Conservation (phyloP, 495 filamentous ascomycete genomes). For the Aspergillus panamensis region DNA sequence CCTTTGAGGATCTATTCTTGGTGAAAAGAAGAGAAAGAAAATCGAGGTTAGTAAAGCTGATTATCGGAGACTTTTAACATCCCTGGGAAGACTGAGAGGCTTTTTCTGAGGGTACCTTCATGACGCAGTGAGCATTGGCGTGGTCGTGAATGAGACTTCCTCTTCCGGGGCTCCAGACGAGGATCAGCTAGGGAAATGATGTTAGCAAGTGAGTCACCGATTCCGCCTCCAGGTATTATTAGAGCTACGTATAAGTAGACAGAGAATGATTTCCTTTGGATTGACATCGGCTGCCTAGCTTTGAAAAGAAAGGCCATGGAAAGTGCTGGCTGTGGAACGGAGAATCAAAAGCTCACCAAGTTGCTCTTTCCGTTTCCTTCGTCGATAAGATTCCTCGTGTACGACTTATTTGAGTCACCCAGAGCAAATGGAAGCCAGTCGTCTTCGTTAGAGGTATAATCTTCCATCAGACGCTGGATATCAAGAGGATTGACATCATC, state of each 20-base stretch:
- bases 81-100: background rate
- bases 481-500: constrained; percentile 70
- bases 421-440: constrained; percentile 76
- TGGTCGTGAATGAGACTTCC: constrained; percentile 84
- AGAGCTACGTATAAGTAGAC: too few relatives aligned
- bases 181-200: constrained; percentile 55
- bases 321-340: constrained; percentile 3
- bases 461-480: constrained; percentile 64
- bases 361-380: constrained; percentile 90
- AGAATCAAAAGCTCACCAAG: constrained; percentile 49
- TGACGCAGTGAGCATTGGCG: constrained; percentile 74
- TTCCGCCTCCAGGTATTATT: background rate
- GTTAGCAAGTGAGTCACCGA: constrained; percentile 5
- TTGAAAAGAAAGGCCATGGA: background rate
- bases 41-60: background rate
- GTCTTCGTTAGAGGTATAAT: constrained; percentile 59
- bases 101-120: constrained; percentile 47
- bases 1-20: constrained; percentile 66
- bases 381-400: constrained; percentile 87
- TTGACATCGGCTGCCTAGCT: background rate
- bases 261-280: too few relatives aligned
- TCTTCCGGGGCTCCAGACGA: constrained; percentile 93
- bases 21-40: background rate
- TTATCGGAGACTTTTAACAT: background rate
- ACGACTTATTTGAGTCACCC: constrained; percentile 58